Evolutionary conservation across 495 filamentous ascomycete species (phyloP).

Genomic region (Choiromyces venosus): DNA sequence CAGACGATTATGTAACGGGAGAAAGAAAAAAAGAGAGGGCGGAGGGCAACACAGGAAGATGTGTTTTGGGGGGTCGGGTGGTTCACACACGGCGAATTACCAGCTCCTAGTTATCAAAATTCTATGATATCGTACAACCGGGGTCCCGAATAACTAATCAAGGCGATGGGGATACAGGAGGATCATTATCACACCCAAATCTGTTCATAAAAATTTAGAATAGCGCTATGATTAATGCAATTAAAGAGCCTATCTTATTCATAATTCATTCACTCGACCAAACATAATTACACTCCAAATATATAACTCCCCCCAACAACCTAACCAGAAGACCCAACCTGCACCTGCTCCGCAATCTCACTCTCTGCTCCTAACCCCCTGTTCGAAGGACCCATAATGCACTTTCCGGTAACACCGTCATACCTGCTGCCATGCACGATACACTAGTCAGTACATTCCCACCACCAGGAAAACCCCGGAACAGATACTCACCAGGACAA

Average conservation of each 20-base stretch:
- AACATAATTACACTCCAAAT: background rate
- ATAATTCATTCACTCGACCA: no score
- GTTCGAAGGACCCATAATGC: constrained; percentile 52
- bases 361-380: constrained; percentile 24
- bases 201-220: no score
- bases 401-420: constrained; percentile 49
- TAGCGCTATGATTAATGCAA: no score
- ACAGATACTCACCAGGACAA: constrained; percentile 37
- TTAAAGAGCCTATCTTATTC: no score
- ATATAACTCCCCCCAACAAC: background rate
- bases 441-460: constrained; percentile 12
- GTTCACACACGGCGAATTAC: no score
- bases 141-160: background rate
- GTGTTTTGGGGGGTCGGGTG: no score
- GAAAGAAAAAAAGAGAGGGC: no score
- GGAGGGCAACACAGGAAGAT: no score
- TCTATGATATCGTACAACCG: background rate
- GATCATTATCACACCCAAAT: no score
- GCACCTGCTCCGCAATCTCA: constrained; percentile 21
- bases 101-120: background rate
- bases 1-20: no score
- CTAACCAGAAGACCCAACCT: constrained; percentile 26
- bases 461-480: background rate
- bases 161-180: background rate
- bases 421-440: constrained; percentile 55